Conservation (phyloP, 1,284 basidiomycete species). For the Cutaneotrichosporon arboriforme region DNA sequence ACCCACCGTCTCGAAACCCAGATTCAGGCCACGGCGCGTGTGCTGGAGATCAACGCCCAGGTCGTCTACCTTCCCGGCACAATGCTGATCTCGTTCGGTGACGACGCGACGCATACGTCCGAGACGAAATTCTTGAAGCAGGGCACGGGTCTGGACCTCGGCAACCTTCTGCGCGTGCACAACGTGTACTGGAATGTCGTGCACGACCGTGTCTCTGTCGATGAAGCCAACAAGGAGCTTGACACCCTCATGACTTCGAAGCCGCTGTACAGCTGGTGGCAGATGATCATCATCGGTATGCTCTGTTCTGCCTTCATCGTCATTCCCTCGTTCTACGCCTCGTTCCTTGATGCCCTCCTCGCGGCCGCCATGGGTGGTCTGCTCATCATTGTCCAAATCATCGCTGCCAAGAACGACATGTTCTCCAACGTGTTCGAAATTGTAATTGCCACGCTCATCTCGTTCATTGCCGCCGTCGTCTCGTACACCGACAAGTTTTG, state of each 20-base stretch:
- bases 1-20: constrained; percentile 81
- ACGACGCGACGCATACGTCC: constrained; percentile 74
- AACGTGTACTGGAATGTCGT: constrained; percentile 81
- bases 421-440: constrained; percentile 69
- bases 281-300: constrained; percentile 69
- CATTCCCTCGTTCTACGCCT: constrained; percentile 42
- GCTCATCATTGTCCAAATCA: constrained; percentile 67
- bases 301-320: constrained; percentile 77
- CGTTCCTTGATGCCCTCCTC: constrained; percentile 70
- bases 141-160: constrained; percentile 65
- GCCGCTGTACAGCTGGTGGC: constrained; percentile 60
- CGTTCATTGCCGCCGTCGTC: constrained; percentile 71
- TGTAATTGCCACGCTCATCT: constrained; percentile 52
- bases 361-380: constrained; percentile 74
- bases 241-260: constrained; percentile 66
- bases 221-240: constrained; percentile 66
- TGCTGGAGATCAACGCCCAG: constrained; percentile 75
- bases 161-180: constrained; percentile 71
- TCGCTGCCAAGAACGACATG: constrained; percentile 71
- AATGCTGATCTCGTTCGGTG: constrained; percentile 76
- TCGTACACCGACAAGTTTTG: constrained; percentile 69
- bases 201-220: constrained; percentile 76
- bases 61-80: constrained; percentile 83
- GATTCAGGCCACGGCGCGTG: constrained; percentile 75
- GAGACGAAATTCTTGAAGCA: constrained; percentile 81